Conservation (phyloP, 2,329 filamentous ascomycete genomes). For the Fusarium nygamai region DNA sequence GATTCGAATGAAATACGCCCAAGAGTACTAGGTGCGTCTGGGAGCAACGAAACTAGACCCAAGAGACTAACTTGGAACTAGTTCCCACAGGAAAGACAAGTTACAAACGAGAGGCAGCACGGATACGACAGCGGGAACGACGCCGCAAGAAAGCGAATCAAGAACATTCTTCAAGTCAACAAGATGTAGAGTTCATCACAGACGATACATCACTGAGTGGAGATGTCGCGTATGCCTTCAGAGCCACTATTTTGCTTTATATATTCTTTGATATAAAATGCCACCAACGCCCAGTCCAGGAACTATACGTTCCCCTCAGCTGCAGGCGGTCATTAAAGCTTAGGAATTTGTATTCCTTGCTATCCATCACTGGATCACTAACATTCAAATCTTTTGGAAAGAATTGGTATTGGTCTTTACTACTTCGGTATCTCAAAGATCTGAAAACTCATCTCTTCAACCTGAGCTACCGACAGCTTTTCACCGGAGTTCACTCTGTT, state of each 20-base stretch:
- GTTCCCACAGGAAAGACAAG: neutral
- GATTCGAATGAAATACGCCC: accelerated
- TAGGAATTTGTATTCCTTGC: neutral
- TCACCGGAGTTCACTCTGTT: neutral
- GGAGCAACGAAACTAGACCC: accelerated
- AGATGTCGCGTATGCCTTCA: neutral
- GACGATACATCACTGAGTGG: neutral
- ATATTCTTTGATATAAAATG: neutral
- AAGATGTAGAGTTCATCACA: neutral
- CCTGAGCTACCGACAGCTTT: neutral
- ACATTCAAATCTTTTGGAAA: accelerated
- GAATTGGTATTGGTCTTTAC: neutral
- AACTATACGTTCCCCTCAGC: accelerated
- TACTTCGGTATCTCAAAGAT: neutral
- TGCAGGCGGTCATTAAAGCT: neutral
- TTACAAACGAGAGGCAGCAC: neutral
- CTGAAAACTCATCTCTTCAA: accelerated
- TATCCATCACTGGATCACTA: accelerated
- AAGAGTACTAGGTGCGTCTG: neutral
- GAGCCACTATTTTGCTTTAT: accelerated
- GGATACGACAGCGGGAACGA: neutral
- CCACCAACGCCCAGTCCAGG: neutral
- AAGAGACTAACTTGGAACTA: neutral
- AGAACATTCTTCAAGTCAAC: neutral
- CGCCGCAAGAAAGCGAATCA: neutral